These are phyloP conservation scores for Penicillium palitans DNA, from an alignment of 2,329 filamentous ascomycete species.

Conservation along the genomic window DNA sequence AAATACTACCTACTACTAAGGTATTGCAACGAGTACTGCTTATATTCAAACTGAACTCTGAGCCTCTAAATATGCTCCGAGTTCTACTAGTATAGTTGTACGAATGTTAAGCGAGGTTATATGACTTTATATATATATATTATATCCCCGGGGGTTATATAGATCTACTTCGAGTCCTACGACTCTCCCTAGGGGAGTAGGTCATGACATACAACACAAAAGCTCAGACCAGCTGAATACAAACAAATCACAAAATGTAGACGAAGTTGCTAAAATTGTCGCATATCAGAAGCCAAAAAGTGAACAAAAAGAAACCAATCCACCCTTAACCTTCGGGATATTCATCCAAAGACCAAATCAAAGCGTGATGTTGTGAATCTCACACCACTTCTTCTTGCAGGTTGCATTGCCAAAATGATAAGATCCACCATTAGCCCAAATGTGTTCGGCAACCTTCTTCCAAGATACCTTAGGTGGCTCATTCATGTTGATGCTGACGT, in stretches of 20 bases:
- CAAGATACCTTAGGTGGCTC: slow-evolving; percentile 53
- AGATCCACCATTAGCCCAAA: slow-evolving; percentile 53
- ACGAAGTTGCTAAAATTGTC: no score
- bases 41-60: no score
- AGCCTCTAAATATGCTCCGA: no score
- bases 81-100: no score
- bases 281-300: neutral
- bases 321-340: no score
- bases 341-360: slow-evolving; percentile 5
- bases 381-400: slow-evolving; percentile 62
- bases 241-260: neutral
- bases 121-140: no score
- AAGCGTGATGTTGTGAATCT: slow-evolving; percentile 39
- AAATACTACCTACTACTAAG: no score
- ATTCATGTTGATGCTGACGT: neutral
- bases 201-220: neutral
- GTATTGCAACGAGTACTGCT: no score
- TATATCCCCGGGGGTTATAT: no score
- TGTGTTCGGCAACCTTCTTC: slow-evolving; percentile 59
- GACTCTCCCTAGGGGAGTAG: no score
- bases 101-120: no score
- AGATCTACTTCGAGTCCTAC: no score
- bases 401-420: slow-evolving; percentile 63
- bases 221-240: slow-evolving; percentile 5
- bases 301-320: neutral